A percentile compares a stretch with the other conserved stretches of the same genome.
These are phyloP conservation scores for Helicocarpus griseus DNA, from an alignment of 2,329 filamentous ascomycete species.

Conservation along the genomic window DNA sequence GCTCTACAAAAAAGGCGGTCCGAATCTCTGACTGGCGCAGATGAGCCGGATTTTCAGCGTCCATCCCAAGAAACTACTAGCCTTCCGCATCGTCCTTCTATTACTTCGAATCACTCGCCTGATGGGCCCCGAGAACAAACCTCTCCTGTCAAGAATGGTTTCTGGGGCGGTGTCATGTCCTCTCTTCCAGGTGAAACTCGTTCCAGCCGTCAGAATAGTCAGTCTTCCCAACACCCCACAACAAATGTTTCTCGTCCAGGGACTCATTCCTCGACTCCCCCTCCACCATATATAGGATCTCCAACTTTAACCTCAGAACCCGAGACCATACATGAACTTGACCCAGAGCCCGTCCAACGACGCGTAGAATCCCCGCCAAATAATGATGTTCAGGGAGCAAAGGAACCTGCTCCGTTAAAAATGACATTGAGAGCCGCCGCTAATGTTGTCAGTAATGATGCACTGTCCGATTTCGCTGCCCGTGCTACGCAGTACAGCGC, in stretches of 20 bases:
- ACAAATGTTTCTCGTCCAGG: background rate
- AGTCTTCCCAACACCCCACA: background rate
- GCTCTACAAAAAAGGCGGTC: slow-evolving; percentile 31
- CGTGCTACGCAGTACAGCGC: slow-evolving; percentile 66
- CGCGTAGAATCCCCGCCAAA: background rate
- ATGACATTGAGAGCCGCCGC: slow-evolving; percentile 28
- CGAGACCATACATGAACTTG: slow-evolving; percentile 10
- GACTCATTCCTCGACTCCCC: slow-evolving; percentile 1
- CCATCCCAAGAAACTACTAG: slow-evolving; percentile 1
- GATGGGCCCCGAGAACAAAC: background rate
- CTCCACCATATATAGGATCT: slow-evolving; percentile 8
- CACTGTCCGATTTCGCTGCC: slow-evolving; percentile 58
- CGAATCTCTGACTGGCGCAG: background rate
- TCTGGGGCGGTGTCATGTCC: slow-evolving; percentile 11
- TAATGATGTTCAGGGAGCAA: background rate
- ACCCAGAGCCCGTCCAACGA: slow-evolving; percentile 6
- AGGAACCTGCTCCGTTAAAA: slow-evolving; percentile 15
- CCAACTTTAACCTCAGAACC: no score
- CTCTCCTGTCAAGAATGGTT: background rate
- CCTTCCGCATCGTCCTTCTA: slow-evolving; percentile 12
- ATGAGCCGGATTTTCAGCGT: background rate
- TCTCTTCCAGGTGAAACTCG: slow-evolving; percentile 8
- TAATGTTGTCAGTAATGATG: slow-evolving; percentile 49
- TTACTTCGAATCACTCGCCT: background rate
- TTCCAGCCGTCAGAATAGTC: background rate